Conservation (phyloP, 106 monocot genomes). For the Dendrobium officinale region DNA sequence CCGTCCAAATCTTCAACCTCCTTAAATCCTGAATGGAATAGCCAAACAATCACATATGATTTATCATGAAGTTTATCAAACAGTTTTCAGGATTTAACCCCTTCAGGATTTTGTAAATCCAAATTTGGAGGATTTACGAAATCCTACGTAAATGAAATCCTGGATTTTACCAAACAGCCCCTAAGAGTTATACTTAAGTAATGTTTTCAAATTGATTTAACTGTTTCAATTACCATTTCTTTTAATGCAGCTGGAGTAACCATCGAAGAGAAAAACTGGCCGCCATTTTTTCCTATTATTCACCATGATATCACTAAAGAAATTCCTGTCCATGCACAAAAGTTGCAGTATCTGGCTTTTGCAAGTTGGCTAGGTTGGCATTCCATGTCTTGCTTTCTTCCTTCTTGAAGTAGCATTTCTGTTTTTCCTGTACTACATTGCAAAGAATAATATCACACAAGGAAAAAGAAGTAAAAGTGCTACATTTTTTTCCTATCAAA, state of each 20-base stretch:
- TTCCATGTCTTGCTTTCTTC: background rate
- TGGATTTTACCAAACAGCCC: too few relatives aligned
- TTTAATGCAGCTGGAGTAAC: constrained; percentile 48
- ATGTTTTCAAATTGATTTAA: background rate
- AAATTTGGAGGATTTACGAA: too few relatives aligned
- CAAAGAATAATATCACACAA: too few relatives aligned
- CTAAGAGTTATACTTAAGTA: background rate
- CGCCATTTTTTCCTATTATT: constrained; percentile 63
- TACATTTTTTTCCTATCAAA: too few relatives aligned
- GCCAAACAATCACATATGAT: too few relatives aligned
- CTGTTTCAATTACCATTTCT: background rate
- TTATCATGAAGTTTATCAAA: too few relatives aligned
- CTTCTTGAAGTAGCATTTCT: background rate
- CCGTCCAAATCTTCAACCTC: too few relatives aligned
- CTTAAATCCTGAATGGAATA: too few relatives aligned
- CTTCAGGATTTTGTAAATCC: too few relatives aligned
- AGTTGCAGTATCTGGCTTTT: constrained; percentile 73
- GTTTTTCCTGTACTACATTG: background rate
- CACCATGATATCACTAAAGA: constrained; percentile 82
- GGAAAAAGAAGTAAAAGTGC: too few relatives aligned
- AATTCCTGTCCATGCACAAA: constrained; percentile 65
- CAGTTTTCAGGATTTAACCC: too few relatives aligned
- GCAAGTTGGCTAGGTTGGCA: constrained; percentile 61
- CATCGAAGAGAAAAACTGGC: constrained; percentile 72
- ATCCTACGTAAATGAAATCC: too few relatives aligned